Conservation (phyloP, 176 grass and related monocot species). For the Aegilops speltoides region DNA sequence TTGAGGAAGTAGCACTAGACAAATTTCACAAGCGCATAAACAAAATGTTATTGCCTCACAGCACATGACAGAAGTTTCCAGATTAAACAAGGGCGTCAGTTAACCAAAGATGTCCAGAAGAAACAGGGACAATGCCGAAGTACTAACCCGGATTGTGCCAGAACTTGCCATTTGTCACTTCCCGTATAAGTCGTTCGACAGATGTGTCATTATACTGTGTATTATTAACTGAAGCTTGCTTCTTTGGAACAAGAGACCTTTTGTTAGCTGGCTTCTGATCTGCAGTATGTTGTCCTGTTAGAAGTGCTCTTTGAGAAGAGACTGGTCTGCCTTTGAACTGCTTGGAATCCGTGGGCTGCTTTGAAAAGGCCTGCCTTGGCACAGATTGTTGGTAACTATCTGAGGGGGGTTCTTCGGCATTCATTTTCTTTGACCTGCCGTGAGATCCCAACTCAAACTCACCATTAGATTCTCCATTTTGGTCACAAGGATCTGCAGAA, state of each 20-base stretch:
- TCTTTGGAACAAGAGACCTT: conserved; percentile 82
- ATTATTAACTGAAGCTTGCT: conserved; percentile 57
- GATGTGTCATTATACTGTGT: conserved; percentile 81
- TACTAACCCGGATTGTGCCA: conserved; percentile 96
- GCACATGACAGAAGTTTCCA: conserved; percentile 1
- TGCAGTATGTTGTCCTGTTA: conserved; percentile 45
- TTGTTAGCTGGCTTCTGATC: conserved; percentile 74
- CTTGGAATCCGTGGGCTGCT: conserved; percentile 63
- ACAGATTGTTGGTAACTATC: conserved; percentile 44
- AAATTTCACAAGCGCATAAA: background rate
- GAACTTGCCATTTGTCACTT: conserved; percentile 97
- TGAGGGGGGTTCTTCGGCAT: conserved; percentile 44
- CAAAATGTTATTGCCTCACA: background rate
- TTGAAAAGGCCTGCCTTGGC: conserved; percentile 57
- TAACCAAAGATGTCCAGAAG: conserved; percentile 3
- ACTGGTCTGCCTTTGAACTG: conserved; percentile 49
- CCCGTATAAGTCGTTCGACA: conserved; percentile 89
- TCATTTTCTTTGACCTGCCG: conserved; percentile 51
- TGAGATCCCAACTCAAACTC: conserved; percentile 51
- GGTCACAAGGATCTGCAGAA: conserved; percentile 53
- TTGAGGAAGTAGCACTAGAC: background rate
- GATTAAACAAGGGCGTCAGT: background rate
- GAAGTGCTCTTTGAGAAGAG: conserved; percentile 49
- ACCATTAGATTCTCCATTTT: conserved; percentile 72
- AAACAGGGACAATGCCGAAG: conserved; percentile 3